These are phyloP conservation scores for Furculomyces boomerangus DNA, from an alignment of 371 early-diverging fungal genomes.

Conservation along the genomic window DNA sequence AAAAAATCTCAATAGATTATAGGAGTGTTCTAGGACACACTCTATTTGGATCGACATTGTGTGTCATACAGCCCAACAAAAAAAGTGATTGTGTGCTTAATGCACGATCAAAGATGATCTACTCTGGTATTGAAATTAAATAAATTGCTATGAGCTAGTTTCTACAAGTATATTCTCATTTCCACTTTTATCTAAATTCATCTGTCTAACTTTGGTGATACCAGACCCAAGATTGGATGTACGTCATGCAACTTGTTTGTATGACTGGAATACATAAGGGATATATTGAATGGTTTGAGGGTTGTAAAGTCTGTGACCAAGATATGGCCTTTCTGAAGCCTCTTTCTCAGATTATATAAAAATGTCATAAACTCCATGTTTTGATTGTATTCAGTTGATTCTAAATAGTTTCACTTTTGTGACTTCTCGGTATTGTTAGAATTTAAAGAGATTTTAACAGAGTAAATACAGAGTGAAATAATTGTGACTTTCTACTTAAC, in stretches of 20 bases:
- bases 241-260: conserved; percentile 27
- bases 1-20: conserved; percentile 46
- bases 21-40: conserved; percentile 55
- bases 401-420: too few species aligned
- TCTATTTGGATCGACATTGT: conserved; percentile 59
- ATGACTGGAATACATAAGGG: conserved; percentile 45
- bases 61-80: conserved; percentile 80
- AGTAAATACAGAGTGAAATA: background rate
- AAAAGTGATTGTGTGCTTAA: conserved; percentile 37
- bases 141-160: conserved; percentile 43
- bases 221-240: conserved; percentile 44
- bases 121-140: conserved; percentile 75
- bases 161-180: background rate
- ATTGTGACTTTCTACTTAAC: background rate
- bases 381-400: background rate
- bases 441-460: background rate
- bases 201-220: conserved; percentile 11
- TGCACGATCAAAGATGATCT: conserved; percentile 73
- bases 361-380: conserved; percentile 19
- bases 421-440: background rate
- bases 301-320: conserved; percentile 33
- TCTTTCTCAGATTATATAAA: conserved; percentile 7
- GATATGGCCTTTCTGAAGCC: conserved; percentile 17
- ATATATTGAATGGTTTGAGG: conserved; percentile 26
- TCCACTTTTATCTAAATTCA: conserved; percentile 5